These are phyloP conservation scores for Gossypium bickii DNA, from an alignment of 345 rosid species.

Conservation along the genomic window DNA sequence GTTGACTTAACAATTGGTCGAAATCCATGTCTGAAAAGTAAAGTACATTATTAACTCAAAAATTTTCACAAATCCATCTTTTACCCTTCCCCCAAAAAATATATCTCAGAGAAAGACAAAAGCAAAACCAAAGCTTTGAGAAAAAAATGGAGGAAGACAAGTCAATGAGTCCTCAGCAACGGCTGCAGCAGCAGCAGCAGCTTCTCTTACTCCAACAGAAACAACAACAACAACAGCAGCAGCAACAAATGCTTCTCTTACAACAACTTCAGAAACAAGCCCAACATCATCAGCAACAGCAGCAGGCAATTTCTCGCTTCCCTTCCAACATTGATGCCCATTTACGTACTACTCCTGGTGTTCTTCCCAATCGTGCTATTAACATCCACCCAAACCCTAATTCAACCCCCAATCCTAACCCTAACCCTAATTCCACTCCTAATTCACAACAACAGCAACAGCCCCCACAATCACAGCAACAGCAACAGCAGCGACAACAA, in stretches of 20 bases:
- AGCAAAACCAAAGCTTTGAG: not conserved
- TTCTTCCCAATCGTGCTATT: conserved; percentile 43
- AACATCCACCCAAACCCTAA: conserved; percentile 38
- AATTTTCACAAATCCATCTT: too few relatives aligned
- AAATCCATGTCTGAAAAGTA: too few relatives aligned
- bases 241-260: conserved; percentile 42
- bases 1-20: too few relatives aligned
- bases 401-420: conserved; percentile 24
- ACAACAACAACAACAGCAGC: conserved; percentile 15
- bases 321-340: conserved; percentile 93
- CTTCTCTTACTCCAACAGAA: conserved; percentile 25
- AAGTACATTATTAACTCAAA: too few relatives aligned
- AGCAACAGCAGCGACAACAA: conserved; percentile 29
- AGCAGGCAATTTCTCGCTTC: conserved; percentile 86
- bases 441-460: conserved; percentile 22
- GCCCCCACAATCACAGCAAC: conserved; percentile 11
- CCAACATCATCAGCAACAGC: conserved; percentile 52
- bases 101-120: not conserved
- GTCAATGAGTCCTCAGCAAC: conserved; percentile 47
- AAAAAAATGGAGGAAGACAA: conserved; percentile 59
- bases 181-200: conserved; percentile 47
- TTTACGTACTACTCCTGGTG: conserved; percentile 54
- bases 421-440: conserved; percentile 24
- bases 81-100: too few relatives aligned
- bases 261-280: conserved; percentile 59